A percentile compares a stretch with the other conserved stretches of the same genome.
phyloP scores from a whole-genome alignment of 2,329 filamentous ascomycete species.

The Rutstroemia sp. region DNA sequence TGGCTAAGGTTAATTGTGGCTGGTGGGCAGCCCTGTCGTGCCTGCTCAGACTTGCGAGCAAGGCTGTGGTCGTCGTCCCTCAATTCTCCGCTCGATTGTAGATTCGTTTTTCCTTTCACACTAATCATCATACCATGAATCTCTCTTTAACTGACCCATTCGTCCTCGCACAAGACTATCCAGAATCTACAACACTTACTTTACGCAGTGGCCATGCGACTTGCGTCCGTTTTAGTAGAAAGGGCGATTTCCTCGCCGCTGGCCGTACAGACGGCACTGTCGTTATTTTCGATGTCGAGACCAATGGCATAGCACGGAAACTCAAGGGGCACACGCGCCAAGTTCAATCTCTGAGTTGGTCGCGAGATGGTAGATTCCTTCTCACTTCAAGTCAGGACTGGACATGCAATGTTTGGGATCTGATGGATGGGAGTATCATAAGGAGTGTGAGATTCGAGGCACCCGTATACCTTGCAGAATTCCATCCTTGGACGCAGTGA shows the following conservation, averaged over 20 bases:
- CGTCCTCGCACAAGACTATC: constrained; percentile 71
- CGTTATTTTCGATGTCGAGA: constrained; percentile 95
- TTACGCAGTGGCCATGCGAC: constrained; percentile 66
- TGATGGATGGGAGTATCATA: constrained; percentile 61
- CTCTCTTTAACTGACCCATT: constrained; percentile 65
- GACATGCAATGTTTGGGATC: constrained; percentile 94
- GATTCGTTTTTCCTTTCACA: not conserved
- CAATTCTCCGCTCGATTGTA: no score
- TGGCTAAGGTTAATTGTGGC: no score
- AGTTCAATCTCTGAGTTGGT: constrained; percentile 95
- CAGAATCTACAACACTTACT: constrained; percentile 80
- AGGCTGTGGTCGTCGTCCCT: no score
- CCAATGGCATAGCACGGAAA: constrained; percentile 92
- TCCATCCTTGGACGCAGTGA: constrained; percentile 86
- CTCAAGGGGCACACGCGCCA: constrained; percentile 87
- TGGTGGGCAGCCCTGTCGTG: no score
- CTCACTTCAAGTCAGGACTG: constrained; percentile 92
- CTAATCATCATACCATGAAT: constrained; percentile 48
- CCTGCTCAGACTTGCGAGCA: no score
- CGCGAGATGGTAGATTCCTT: constrained; percentile 80
- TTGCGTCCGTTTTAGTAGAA: constrained; percentile 80
- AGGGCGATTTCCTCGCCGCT: constrained; percentile 89
- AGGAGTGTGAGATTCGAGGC: constrained; percentile 87
- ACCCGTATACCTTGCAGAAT: constrained; percentile 90
- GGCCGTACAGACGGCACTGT: constrained; percentile 92